Conservation (phyloP, 2,329 filamentous ascomycete species). For the Colletotrichum karsti region DNA sequence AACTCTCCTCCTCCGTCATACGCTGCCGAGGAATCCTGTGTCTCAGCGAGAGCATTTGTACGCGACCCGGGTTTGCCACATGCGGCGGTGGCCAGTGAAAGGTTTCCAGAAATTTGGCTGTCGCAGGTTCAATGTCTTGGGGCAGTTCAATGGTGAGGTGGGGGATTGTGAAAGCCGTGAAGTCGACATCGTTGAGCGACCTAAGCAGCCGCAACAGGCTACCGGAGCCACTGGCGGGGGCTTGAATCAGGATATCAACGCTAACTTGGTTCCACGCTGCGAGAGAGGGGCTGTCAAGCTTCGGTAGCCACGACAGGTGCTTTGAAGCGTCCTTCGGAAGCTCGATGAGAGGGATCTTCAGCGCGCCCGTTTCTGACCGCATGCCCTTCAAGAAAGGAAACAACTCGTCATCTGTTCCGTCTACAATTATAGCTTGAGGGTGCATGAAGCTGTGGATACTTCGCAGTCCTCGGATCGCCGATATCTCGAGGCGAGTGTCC, state of each 20-base stretch:
- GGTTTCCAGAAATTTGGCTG: slow-evolving; percentile 67
- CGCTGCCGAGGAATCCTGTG: slow-evolving; percentile 73
- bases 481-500: slow-evolving; percentile 72
- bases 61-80: slow-evolving; percentile 38
- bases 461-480: slow-evolving; percentile 71
- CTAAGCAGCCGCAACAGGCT: slow-evolving; percentile 79
- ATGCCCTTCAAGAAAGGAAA: slow-evolving; percentile 71
- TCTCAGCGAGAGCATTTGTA: slow-evolving; percentile 71
- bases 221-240: slow-evolving; percentile 74
- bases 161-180: slow-evolving; percentile 73
- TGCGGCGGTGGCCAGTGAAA: slow-evolving; percentile 73
- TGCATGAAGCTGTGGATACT: slow-evolving; percentile 79
- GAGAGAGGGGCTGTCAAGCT: slow-evolving; percentile 78
- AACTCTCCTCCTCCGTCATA: slow-evolving; percentile 73
- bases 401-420: slow-evolving; percentile 74
- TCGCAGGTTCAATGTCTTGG: slow-evolving; percentile 69
- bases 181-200: slow-evolving; percentile 81
- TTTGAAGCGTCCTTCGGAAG: slow-evolving; percentile 72
- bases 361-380: slow-evolving; percentile 58
- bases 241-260: slow-evolving; percentile 87
- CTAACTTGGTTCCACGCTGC: slow-evolving; percentile 79
- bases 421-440: slow-evolving; percentile 79
- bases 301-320: slow-evolving; percentile 79
- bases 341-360: slow-evolving; percentile 74
- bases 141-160: slow-evolving; percentile 88